Evolutionary conservation across 371 early-diverging fungal species (phyloP).

Genomic region (Entomophthora muscae): DNA sequence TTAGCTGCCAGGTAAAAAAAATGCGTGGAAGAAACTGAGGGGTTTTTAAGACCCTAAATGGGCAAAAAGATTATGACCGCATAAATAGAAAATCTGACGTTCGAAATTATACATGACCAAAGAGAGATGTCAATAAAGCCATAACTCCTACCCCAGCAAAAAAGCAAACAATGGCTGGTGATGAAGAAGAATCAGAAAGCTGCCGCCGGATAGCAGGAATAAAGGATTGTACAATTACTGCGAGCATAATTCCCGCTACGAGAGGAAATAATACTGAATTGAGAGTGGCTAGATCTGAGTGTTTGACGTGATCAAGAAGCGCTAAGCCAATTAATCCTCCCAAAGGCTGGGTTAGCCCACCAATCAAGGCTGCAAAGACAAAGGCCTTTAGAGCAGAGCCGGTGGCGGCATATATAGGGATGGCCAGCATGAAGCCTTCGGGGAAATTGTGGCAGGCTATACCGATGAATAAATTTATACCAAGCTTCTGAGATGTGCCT

Average conservation of each 20-base stretch:
- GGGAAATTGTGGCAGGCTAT: conserved; percentile 64
- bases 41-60: too few species aligned
- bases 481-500: conserved; percentile 36
- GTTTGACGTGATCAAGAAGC: conserved; percentile 15
- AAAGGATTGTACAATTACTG: conserved; percentile 21
- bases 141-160: not conserved
- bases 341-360: conserved; percentile 43
- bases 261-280: conserved; percentile 30
- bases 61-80: too few species aligned
- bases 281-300: conserved; percentile 20
- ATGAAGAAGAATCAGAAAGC: conserved; percentile 7
- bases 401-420: conserved; percentile 51
- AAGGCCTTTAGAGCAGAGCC: conserved; percentile 37
- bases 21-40: too few species aligned
- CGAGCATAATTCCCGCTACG: conserved; percentile 51
- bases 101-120: not conserved
- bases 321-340: conserved; percentile 37
- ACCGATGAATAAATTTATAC: conserved; percentile 48
- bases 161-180: not conserved
- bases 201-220: not conserved
- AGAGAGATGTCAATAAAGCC: not conserved
- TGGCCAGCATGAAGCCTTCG: conserved; percentile 59
- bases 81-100: too few species aligned
- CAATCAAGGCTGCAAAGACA: conserved; percentile 35
- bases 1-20: too few species aligned